Base-by-base conservation (phyloP, 2,329 filamentous ascomycete genomes). In the Lomentospora prolificans region DNA sequence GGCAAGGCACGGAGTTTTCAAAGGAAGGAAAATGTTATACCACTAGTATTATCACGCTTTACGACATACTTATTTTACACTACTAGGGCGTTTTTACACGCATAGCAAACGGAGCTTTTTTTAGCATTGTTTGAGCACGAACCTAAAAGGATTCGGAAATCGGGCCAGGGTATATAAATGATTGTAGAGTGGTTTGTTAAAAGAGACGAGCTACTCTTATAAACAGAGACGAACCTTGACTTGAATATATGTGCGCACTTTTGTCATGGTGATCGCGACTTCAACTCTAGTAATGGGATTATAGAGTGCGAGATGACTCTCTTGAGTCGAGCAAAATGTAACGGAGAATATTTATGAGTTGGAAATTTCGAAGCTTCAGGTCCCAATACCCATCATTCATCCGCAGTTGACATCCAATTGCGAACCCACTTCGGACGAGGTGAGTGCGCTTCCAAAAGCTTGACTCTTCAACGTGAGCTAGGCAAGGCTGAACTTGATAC, bases 11-110 rank as follows among this genome's bases (percentile, higher is more conserved):
- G 14, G 48, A 50, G 27, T 30, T 33, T 31, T 33, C 30, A 33
- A 48, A 30, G 17, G 27, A 14, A 31, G 28, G 53, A 55, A 55
- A 55, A 50, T 30, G 36, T 55, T 48, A 50, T 33, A 27, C 31
- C 19, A 44, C 53, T 27, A 27, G 30, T 48, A 27, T 50, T 55
- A 39, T 53, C 17, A 31, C 33, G 39, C n/a, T 46, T 30, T 14
- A 28, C 22, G 44, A 44, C 17, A 27, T 22, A 10, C 22, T 41
- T 24, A 19, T 53, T 39, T 19, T 39, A 10, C 33, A 24, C 31
- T 14, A 25, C 28, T 55, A 7, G 30, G n/a, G n/a, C n/a, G 24
- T 31, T 44, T 19, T 30, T 9, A 46, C 33, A 10, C 28, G 36
- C 36, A 39, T 39, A 17, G 36, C 36, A n/a, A 39, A 39, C 19